phyloP scores from a whole-genome alignment of 164 flowering plant species.

The Kalanchoe fedtschenkoi region DNA sequence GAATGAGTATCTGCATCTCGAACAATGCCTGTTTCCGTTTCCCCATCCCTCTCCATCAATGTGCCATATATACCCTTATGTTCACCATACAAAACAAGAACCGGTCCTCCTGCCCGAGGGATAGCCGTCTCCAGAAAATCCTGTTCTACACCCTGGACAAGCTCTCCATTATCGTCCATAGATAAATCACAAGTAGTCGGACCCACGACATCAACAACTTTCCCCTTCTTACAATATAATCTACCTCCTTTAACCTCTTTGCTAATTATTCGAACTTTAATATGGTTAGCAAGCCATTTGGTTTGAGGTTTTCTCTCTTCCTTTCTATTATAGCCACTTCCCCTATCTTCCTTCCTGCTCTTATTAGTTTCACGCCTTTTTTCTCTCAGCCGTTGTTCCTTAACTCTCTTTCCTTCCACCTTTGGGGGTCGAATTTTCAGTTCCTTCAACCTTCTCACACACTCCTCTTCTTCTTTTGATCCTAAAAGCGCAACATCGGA shows the following conservation, averaged over 20 bases:
- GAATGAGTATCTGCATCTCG: slow-evolving; percentile 65
- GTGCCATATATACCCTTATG: slow-evolving; percentile 69
- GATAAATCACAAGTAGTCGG: slow-evolving; percentile 51
- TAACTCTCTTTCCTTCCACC: slow-evolving; percentile 5
- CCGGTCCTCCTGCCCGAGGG: slow-evolving; percentile 63
- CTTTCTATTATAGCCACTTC: slow-evolving; percentile 6
- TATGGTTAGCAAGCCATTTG: slow-evolving; percentile 64
- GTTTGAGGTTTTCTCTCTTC: slow-evolving; percentile 9
- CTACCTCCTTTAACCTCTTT: slow-evolving; percentile 62
- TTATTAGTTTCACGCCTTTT: slow-evolving; percentile 13
- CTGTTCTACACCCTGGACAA: slow-evolving; percentile 69
- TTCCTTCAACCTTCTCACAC: slow-evolving; percentile 37
- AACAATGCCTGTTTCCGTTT: slow-evolving; percentile 59
- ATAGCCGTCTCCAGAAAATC: slow-evolving; percentile 68
- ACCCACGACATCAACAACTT: slow-evolving; percentile 73
- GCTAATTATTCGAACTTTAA: slow-evolving; percentile 67
- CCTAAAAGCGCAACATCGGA: slow-evolving; percentile 50
- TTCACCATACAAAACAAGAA: slow-evolving; percentile 65
- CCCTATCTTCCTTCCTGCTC: slow-evolving; percentile 13
- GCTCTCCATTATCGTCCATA: slow-evolving; percentile 65
- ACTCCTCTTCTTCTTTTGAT: slow-evolving; percentile 52
- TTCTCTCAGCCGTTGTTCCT: not conserved
- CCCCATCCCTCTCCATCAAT: slow-evolving; percentile 51
- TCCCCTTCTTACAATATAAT: slow-evolving; percentile 67
- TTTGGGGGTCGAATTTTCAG: slow-evolving; percentile 13